These are phyloP conservation scores for Fusarium sp. DNA, from an alignment of 2,329 filamentous ascomycete genomes.

Conservation along the genomic window DNA sequence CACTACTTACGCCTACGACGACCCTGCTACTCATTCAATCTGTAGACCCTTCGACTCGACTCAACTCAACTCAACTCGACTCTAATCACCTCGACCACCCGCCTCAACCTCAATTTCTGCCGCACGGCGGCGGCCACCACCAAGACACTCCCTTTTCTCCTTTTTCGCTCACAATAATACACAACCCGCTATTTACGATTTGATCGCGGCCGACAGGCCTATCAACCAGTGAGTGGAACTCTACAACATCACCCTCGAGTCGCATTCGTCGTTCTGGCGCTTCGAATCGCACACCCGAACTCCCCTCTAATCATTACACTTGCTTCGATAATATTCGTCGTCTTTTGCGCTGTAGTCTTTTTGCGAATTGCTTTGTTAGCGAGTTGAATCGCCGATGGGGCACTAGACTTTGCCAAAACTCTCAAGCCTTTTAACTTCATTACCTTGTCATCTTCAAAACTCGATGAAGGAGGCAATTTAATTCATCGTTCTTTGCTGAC, in stretches of 20 bases:
- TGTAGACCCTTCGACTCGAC: constrained; percentile 42
- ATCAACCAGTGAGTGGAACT: constrained; percentile 41
- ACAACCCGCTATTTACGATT: constrained; percentile 16
- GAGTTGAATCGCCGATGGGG: constrained; percentile 23
- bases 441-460: constrained; percentile 16
- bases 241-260: constrained; percentile 7
- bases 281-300: constrained; percentile 19
- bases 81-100: constrained; percentile 39
- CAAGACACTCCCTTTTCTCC: constrained; percentile 1
- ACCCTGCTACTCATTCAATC: constrained; percentile 48
- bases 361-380: constrained; percentile 5
- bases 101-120: constrained; percentile 33
- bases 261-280: constrained; percentile 16
- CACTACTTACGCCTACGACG: constrained; percentile 51
- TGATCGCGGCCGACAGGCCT: constrained; percentile 34
- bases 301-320: constrained; percentile 10
- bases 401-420: constrained; percentile 18
- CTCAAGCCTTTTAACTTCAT: constrained; percentile 26
- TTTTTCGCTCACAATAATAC: constrained; percentile 18
- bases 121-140: constrained; percentile 35
- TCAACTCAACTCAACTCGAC: constrained; percentile 39
- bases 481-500: constrained; percentile 38
- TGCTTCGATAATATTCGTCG: background rate
- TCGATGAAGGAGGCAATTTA: constrained; percentile 9
- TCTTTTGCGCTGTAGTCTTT: background rate